Evolutionary conservation across 2,329 filamentous ascomycete species (phyloP).

Genomic region (Arthroderma sp.): DNA sequence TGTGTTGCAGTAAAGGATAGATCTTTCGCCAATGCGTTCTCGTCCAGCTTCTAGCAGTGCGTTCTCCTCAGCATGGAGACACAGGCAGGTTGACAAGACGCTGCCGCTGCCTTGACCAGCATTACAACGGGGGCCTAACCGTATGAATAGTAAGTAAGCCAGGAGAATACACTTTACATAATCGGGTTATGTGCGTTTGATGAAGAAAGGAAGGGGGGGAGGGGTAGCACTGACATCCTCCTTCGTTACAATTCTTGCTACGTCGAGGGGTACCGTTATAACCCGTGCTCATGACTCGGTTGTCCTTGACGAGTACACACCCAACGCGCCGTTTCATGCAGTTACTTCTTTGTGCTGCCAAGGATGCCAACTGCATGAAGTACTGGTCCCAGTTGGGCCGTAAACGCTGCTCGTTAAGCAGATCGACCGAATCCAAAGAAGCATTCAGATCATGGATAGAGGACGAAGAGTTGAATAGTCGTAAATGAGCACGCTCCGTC

Average conservation of each 20-base stretch:
- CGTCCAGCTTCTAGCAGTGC: conserved; percentile 86
- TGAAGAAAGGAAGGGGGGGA: neutral
- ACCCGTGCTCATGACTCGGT: conserved; percentile 81
- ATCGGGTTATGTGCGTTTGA: neutral
- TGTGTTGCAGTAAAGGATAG: conserved; percentile 85
- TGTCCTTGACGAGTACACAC: conserved; percentile 76
- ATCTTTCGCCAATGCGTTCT: conserved; percentile 70
- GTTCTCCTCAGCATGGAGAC: conserved; percentile 97
- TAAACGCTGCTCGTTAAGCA: conserved; percentile 65
- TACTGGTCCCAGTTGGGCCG: conserved; percentile 92
- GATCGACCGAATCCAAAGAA: conserved; percentile 59
- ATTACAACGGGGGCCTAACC: conserved; percentile 59
- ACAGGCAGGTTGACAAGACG: conserved; percentile 74
- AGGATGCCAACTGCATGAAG: conserved; percentile 91
- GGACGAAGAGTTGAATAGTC: conserved; percentile 71
- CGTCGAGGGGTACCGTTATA: conserved; percentile 96
- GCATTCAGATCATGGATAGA: conserved; percentile 58
- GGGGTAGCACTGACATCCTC: conserved; percentile 51
- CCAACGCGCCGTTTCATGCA: conserved; percentile 98
- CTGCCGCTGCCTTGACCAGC: conserved; percentile 55
- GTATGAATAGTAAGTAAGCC: neutral
- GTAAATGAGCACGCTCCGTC: conserved; percentile 67
- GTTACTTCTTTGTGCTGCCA: conserved; percentile 82
- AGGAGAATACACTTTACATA: neutral
- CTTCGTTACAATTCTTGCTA: conserved; percentile 79